Evolutionary conservation across 106 monocot genomes (phyloP).

Genomic region (Hemerocallis citrina): DNA sequence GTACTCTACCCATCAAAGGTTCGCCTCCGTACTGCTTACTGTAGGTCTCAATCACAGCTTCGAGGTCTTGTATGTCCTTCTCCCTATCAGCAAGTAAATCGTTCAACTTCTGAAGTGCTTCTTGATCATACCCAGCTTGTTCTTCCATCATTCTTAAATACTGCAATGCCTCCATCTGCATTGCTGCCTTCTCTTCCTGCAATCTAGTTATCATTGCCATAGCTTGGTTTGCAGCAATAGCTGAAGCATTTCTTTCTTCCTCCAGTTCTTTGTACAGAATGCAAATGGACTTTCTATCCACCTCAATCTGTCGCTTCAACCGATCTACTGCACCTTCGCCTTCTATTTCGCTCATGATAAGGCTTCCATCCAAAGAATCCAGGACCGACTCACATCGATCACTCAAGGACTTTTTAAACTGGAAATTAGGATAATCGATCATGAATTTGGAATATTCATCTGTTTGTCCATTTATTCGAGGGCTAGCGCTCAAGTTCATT

Average conservation of each 20-base stretch:
- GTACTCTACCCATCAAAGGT: constrained; percentile 5
- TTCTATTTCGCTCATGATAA: constrained; percentile 39
- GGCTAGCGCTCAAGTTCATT: constrained; percentile 25
- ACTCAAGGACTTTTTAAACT: constrained; percentile 31
- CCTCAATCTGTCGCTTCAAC: constrained; percentile 39
- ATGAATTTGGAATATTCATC: constrained; percentile 36
- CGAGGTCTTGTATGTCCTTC: constrained; percentile 56
- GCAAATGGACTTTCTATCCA: constrained; percentile 42
- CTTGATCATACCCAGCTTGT: constrained; percentile 78
- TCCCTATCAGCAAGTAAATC: constrained; percentile 58
- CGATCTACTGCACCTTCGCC: constrained; percentile 44
- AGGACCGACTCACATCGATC: too few species aligned
- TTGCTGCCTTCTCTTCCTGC: constrained; percentile 89
- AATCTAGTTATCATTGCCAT: constrained; percentile 96
- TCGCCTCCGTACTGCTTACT: constrained; percentile 26
- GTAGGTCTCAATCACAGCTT: constrained; percentile 46
- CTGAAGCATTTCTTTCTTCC: constrained; percentile 87
- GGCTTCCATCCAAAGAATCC: constrained; percentile 40
- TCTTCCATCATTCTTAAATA: constrained; percentile 96
- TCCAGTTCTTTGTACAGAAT: constrained; percentile 75
- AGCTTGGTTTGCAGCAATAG: constrained; percentile 79
- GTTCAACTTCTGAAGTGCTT: constrained; percentile 52
- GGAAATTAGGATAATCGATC: constrained; percentile 13
- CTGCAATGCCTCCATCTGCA: constrained; percentile 92
- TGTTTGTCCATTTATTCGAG: too few species aligned